These are phyloP conservation scores for Picea abies DNA, from an alignment of 83 land plant species.

Conservation along the genomic window DNA sequence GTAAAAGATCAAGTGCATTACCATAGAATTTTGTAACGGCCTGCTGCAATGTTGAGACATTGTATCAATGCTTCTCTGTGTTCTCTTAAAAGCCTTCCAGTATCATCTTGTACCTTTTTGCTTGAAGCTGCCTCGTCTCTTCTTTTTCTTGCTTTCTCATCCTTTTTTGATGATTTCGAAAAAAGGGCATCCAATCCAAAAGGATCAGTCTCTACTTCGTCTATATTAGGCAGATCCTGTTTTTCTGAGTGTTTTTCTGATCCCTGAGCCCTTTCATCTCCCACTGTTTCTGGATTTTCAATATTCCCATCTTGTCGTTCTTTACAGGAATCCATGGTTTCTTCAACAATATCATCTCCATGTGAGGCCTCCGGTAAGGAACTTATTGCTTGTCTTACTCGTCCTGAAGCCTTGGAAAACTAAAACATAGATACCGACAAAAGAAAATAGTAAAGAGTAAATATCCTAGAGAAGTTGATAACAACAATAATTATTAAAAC, in stretches of 20 bases:
- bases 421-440: slow-evolving; percentile 15
- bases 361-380: slow-evolving; percentile 70
- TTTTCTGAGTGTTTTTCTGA: slow-evolving; percentile 5
- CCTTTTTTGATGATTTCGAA: slow-evolving; percentile 48
- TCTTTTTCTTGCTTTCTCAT: slow-evolving; percentile 51
- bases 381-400: slow-evolving; percentile 66
- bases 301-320: slow-evolving; percentile 21
- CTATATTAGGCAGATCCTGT: slow-evolving; percentile 2
- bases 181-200: slow-evolving; percentile 90
- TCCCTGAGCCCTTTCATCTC: background rate
- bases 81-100: slow-evolving; percentile 52
- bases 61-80: slow-evolving; percentile 74
- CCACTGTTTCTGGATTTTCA: slow-evolving; percentile 12
- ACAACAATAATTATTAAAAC: background rate
- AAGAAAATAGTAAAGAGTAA: background rate
- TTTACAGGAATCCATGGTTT: slow-evolving; percentile 20
- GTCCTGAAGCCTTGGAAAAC: slow-evolving; percentile 84
- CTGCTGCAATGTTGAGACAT: slow-evolving; percentile 83
- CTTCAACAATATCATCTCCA: slow-evolving; percentile 64
- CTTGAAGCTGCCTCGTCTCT: slow-evolving; percentile 47
- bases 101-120: slow-evolving; percentile 60
- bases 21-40: slow-evolving; percentile 78
- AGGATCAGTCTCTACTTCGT: slow-evolving; percentile 70
- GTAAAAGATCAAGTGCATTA: slow-evolving; percentile 19
- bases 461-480: background rate